Percentiles rank a stretch among this genome's conserved stretches.
Evolutionary conservation across 139 green algal species (phyloP).

Genomic region (Coelastrella sp.): DNA sequence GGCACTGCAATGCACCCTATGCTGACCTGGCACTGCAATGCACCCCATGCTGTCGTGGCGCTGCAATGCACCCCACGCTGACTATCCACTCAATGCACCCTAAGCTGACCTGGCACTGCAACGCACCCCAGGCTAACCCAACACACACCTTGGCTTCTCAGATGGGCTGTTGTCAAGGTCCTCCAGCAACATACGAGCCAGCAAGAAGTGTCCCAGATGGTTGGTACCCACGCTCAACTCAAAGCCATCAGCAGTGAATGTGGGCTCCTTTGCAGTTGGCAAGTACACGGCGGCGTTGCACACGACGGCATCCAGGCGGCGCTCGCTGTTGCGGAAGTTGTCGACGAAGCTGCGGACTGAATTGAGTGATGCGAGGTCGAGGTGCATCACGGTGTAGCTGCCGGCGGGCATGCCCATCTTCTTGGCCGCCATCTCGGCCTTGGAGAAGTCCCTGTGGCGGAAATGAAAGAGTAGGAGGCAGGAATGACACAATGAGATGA

Average conservation of each 20-base stretch:
- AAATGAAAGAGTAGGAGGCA: too few relatives aligned
- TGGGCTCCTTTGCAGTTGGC: constrained; percentile 90
- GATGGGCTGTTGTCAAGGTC: constrained; percentile 80
- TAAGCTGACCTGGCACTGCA: background rate
- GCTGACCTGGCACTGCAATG: too few relatives aligned
- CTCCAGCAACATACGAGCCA: constrained; percentile 88
- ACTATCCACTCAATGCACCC: too few relatives aligned
- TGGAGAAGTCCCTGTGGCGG: constrained; percentile 75
- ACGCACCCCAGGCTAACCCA: background rate
- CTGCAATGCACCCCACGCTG: too few relatives aligned
- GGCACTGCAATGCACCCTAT: too few relatives aligned
- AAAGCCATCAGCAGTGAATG: constrained; percentile 91
- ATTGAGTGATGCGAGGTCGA: constrained; percentile 88
- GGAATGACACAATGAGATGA: too few relatives aligned
- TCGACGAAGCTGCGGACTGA: constrained; percentile 88
- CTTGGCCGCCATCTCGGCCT: constrained; percentile 73
- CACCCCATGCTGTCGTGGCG: too few relatives aligned
- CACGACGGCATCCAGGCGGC: constrained; percentile 87
- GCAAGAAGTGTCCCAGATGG: constrained; percentile 96
- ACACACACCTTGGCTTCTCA: constrained; percentile 8
- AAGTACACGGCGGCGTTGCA: constrained; percentile 96
- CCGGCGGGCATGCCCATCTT: constrained; percentile 74
- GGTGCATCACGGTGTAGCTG: constrained; percentile 85
- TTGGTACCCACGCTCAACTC: constrained; percentile 89
- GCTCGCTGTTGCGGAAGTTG: constrained; percentile 74